A percentile compares a stretch with the other conserved stretches of the same genome.
Evolutionary conservation across 768 basidiomycete genomes (phyloP).

Genomic region (Stropharia rugosoannulata): DNA sequence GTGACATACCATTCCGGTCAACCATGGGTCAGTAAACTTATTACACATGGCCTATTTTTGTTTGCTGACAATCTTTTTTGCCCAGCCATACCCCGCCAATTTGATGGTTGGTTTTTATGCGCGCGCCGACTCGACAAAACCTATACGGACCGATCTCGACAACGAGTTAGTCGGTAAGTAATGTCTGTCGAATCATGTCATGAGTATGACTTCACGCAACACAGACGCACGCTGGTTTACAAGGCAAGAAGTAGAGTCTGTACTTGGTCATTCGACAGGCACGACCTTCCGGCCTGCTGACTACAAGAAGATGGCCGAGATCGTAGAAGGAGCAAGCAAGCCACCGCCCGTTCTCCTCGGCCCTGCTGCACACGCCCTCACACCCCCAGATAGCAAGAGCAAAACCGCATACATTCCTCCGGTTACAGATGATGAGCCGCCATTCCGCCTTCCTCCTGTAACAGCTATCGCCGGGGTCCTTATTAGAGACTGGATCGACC

Average conservation of each 20-base stretch:
- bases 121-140: conserved; percentile 67
- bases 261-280: conserved; percentile 58
- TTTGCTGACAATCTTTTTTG: neutral
- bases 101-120: conserved; percentile 92
- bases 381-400: conserved; percentile 14
- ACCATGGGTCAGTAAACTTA: conserved; percentile 64
- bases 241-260: conserved; percentile 63
- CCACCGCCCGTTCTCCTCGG: conserved; percentile 11
- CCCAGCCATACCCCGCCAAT: conserved; percentile 85
- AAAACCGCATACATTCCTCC: conserved; percentile 13
- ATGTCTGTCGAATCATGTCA: neutral
- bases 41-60: neutral
- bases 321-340: conserved; percentile 31
- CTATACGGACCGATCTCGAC: conserved; percentile 84
- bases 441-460: conserved; percentile 72
- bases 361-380: conserved; percentile 16
- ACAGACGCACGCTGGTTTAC: conserved; percentile 90
- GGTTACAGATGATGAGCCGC: conserved; percentile 40
- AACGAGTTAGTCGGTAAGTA: conserved; percentile 90
- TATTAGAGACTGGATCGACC: conserved; percentile 78
- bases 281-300: conserved; percentile 48
- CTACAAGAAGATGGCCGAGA: conserved; percentile 46
- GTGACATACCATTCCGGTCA: conserved; percentile 84
- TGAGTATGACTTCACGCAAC: neutral
- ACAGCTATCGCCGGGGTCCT: conserved; percentile 86